These are phyloP conservation scores for Pyrenula aspistea DNA, from an alignment of 495 filamentous ascomycete species.

Conservation along the genomic window DNA sequence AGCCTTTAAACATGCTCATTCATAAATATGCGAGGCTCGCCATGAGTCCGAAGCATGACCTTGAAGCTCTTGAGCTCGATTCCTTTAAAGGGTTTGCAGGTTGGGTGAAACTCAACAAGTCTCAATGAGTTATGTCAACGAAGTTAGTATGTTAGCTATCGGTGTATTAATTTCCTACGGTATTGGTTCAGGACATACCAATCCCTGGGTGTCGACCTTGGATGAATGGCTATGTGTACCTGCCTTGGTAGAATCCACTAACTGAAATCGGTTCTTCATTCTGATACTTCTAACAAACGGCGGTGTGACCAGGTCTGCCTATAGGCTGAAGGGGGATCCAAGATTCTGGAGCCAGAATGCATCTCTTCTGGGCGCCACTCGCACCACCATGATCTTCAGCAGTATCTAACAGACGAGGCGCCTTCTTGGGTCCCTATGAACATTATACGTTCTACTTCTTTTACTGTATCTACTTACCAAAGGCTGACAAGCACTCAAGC, in stretches of 20 bases:
- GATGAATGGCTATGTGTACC: background rate
- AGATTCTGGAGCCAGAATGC: background rate
- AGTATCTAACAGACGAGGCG: background rate
- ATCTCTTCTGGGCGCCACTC: background rate
- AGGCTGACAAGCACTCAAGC: background rate
- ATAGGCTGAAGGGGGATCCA: background rate
- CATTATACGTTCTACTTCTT: background rate
- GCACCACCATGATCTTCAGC: background rate
- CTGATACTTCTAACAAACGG: background rate
- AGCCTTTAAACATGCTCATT: too few species aligned
- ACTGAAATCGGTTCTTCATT: background rate
- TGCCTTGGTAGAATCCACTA: background rate
- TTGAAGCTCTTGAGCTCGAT: too few species aligned
- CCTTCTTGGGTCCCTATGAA: background rate
- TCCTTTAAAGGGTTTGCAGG: too few species aligned
- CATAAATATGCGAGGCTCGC: too few species aligned
- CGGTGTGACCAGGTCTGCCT: background rate
- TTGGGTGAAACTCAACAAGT: background rate
- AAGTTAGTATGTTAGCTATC: background rate
- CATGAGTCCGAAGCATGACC: too few species aligned
- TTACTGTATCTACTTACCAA: background rate
- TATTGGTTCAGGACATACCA: background rate
- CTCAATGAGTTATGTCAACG: background rate
- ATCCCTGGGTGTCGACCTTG: background rate
- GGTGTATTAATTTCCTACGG: background rate